Base-by-base conservation (phyloP, 2,329 filamentous ascomycete genomes). In the Nannizziopsis barbatae region DNA sequence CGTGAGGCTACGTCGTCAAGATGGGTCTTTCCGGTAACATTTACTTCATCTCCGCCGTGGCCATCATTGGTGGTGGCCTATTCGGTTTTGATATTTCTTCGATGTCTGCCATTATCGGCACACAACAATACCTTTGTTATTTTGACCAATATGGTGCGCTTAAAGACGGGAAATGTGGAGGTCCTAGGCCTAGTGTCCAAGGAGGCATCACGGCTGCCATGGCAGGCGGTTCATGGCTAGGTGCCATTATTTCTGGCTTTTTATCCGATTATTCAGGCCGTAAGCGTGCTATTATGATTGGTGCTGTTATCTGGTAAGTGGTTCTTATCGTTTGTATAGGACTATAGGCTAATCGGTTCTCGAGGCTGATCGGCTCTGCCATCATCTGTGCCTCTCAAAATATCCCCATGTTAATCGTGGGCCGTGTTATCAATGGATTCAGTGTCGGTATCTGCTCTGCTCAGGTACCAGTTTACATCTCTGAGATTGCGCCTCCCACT, bases 61-160 rank as follows among this genome's bases (percentile, higher is more conserved):
- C 76, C 61, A 72, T 77, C 53, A 71, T 73, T 69, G 82, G 82
- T 56, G 83, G 83, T 61, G 78, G 76, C 18, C 71, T 87, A 20
- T 87, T 88, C 59, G 85, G 84, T 57, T 88, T 88, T 61, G 84
- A 88, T 66, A 86, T 88, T 58, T 79, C 76, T 49, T 84, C 80
- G 38, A 86, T 87, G 82, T 80, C 77, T 33, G 78, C 76, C 40
- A 77, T 80, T 51, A 71, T 87, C 33, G 79, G 79, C 27, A 84
- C 80, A 0, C 65, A 79, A 49, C 75, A 80, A 41, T 88, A 88
- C 63, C 79, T 79, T 56, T 79, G 76, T 57, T 87, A 84, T 64
- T 87, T 87, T 67, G 71, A 79, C 57, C 75, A 85, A 58, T 62
- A 70, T 1, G 22, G 22, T 27, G 22, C 22, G 22, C 57, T 54